Percentiles rank a stretch among this genome's conserved stretches.
Evolutionary conservation across 140 eudicot species (phyloP).

Genomic region (Ambrosia hybrid): DNA sequence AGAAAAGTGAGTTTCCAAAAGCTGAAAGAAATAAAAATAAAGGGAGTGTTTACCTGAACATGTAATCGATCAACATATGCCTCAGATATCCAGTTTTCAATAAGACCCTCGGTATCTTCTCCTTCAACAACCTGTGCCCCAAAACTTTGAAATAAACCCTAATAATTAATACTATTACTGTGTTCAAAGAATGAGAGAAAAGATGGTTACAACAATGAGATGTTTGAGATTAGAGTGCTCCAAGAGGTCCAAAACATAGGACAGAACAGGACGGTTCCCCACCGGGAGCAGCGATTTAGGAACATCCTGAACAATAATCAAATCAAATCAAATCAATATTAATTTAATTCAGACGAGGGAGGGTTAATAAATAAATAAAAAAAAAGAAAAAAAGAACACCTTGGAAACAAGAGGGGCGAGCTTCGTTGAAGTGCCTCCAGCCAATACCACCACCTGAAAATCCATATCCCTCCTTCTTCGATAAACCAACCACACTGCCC

Average conservation of each 20-base stretch:
- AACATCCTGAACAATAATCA: constrained; percentile 51
- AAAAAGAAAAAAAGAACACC: no score
- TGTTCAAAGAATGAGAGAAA: background rate
- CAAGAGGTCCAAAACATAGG: constrained; percentile 76
- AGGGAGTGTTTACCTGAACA: constrained; percentile 57
- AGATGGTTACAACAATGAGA: constrained; percentile 69
- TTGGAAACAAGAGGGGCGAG: constrained; percentile 73
- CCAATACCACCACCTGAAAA: constrained; percentile 91
- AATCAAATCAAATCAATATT: no score
- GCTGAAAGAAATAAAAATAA: background rate
- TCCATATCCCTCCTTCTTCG: constrained; percentile 45
- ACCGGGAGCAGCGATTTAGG: constrained; percentile 94
- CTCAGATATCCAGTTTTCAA: constrained; percentile 77
- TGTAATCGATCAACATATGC: constrained; percentile 76
- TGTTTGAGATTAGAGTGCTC: constrained; percentile 75
- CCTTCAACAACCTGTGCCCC: constrained; percentile 83
- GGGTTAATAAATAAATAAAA: no score
- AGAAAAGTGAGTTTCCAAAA: background rate
- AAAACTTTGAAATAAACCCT: background rate
- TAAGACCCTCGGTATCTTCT: constrained; percentile 69
- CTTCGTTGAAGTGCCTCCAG: constrained; percentile 85
- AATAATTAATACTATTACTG: no score
- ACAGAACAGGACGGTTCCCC: constrained; percentile 84
- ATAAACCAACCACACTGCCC: no score
- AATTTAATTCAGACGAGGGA: no score